Evolutionary conservation across 2,329 filamentous ascomycete genomes (phyloP), one percentile per base, ranked within the genome.

Genomic region (Cadophora luteo-olivacea): DNA sequence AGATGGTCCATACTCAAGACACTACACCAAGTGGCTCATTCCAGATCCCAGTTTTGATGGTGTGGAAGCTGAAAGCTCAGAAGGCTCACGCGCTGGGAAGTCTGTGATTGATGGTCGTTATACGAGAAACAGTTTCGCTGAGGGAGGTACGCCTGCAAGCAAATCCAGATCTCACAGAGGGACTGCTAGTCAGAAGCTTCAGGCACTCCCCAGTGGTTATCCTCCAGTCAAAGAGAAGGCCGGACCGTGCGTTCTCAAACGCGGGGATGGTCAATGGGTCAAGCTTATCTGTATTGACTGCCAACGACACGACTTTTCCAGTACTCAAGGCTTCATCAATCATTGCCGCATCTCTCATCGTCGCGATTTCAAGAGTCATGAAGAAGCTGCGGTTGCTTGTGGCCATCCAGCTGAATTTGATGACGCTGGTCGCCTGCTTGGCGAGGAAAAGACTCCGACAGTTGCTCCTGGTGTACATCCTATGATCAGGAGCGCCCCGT

Each of bases 251-350:
- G 85, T 96, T 72, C 85, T 97, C 78, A 94, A 93, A 81, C 91
- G 94, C 75, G 90, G 91, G 24, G 94, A 98, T 80, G 92, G 92
- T 66, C 86, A 92, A 77, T 89, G 91, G 72, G 95, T 98, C 72
- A 97, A 97, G 81, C 86, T 98, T 61, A 91, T 97, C 71, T 99
- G 96, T 83, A 81, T 92, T 68, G 92, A 96, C 79, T 98, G 96
- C 80, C 86, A 93, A 61, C 87, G 95, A 72, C 92, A 93, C 78
- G 93, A 97, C 79, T 98, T 98, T 77, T 94, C 92, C 66, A 98
- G 94, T 82, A 97, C 94, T 0, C 96, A 98, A 80, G 96, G 96
- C n/a, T 98, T 98, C 81, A 96, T 99, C 82, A 99, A 99, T 78
- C 96, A 99, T 78, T 98, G 95, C 79, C 93, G 96, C 67, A 98